These are phyloP conservation scores for Mesostigma viride DNA, from an alignment of 139 green algal species.

Conservation along the genomic window DNA sequence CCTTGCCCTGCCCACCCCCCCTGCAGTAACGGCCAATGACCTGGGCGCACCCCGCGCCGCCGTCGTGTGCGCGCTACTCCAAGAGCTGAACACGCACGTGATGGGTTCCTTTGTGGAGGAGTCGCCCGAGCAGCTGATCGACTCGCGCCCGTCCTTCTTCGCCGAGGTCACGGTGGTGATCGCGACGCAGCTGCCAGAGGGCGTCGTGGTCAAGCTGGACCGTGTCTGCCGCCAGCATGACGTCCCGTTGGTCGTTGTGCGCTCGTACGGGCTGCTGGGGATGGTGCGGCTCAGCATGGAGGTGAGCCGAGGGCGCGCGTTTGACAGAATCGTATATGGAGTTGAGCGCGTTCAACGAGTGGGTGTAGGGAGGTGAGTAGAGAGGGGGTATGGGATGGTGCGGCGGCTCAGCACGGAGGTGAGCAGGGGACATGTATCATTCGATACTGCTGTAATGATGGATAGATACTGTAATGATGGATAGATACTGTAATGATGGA, in stretches of 20 bases:
- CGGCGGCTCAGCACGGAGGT: too few species aligned
- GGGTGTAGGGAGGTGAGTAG: too few species aligned
- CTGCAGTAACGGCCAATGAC: too few species aligned
- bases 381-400: too few species aligned
- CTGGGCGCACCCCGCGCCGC: too few species aligned
- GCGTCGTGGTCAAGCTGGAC: constrained; percentile 54
- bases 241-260: constrained; percentile 54
- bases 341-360: too few species aligned
- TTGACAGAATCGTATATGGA: too few species aligned
- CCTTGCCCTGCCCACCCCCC: too few species aligned
- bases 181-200: constrained; percentile 69
- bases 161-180: constrained; percentile 75
- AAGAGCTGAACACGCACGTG: constrained; percentile 82
- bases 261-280: constrained; percentile 75
- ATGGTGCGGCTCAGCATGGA: constrained; percentile 52
- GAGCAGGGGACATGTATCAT: too few species aligned
- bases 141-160: constrained; percentile 71
- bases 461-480: too few species aligned
- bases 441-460: too few species aligned
- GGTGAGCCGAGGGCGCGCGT: background rate
- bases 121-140: constrained; percentile 53
- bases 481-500: too few species aligned
- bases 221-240: constrained; percentile 43
- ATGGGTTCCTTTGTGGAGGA: constrained; percentile 70
- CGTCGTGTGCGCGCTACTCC: constrained; percentile 60